These are phyloP conservation scores for Starmerella vaccinii DNA, from an alignment of 805 yeast species.

Conservation along the genomic window DNA sequence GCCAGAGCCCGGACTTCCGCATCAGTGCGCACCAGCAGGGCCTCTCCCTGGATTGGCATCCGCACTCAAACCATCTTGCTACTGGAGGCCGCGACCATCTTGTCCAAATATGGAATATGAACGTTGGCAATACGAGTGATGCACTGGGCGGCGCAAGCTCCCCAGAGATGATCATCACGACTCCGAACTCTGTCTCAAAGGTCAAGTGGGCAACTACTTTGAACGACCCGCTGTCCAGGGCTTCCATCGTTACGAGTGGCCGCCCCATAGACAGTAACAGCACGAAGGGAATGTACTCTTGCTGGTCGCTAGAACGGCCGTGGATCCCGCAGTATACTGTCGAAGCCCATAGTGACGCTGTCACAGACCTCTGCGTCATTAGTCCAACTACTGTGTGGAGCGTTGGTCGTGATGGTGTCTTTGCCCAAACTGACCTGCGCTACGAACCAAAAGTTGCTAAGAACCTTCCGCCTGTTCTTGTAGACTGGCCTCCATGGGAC, in stretches of 20 bases:
- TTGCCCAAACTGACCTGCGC: slow-evolving; percentile 41
- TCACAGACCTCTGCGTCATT: slow-evolving; percentile 40
- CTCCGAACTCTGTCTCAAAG: slow-evolving; percentile 70
- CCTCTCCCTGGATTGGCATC: slow-evolving; percentile 78
- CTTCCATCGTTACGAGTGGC: slow-evolving; percentile 20
- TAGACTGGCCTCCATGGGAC: slow-evolving; percentile 47
- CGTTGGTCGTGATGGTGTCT: slow-evolving; percentile 41
- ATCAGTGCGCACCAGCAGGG: slow-evolving; percentile 89
- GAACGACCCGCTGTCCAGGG: slow-evolving; percentile 25
- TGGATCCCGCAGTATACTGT: slow-evolving; percentile 55
- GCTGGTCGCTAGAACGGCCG: slow-evolving; percentile 39
- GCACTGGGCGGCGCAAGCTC: slow-evolving; percentile 39
- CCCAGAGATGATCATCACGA: slow-evolving; percentile 51
- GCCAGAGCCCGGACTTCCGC: slow-evolving; percentile 51
- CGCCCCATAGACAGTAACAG: slow-evolving; percentile 17
- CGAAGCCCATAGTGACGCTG: slow-evolving; percentile 40
- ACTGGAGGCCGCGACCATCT: slow-evolving; percentile 91
- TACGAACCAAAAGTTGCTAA: slow-evolving; percentile 39
- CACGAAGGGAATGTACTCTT: slow-evolving; percentile 12
- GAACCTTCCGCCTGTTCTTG: slow-evolving; percentile 41
- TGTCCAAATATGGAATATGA: slow-evolving; percentile 64
- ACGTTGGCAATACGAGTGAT: slow-evolving; percentile 26
- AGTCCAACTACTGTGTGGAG: slow-evolving; percentile 35
- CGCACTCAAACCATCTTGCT: slow-evolving; percentile 63
- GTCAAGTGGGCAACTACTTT: slow-evolving; percentile 49